A percentile compares a stretch with the other conserved stretches of the same genome.
Conservation (phyloP, 139 green algal genomes). For the Coccomyxa sp. region DNA sequence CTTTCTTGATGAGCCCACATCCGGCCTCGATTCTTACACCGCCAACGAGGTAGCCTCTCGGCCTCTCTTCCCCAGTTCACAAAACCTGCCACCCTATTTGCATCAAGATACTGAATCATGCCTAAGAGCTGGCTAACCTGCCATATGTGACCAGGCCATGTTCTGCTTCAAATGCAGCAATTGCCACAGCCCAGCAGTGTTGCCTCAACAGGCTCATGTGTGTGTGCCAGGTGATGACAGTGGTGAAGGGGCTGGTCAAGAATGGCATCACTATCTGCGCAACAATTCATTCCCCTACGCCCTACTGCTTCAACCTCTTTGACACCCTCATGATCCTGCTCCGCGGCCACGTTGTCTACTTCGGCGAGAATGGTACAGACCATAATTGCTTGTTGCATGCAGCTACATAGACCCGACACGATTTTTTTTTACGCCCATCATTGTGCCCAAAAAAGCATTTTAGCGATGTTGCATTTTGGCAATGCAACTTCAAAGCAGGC, state of each 20-base stretch:
- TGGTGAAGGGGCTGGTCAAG: conserved; percentile 20
- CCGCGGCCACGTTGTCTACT: conserved; percentile 39
- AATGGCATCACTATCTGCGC: conserved; percentile 46
- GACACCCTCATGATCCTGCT: conserved; percentile 45
- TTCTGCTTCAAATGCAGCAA: not conserved
- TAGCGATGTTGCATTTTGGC: too few relatives aligned
- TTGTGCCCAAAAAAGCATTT: not conserved
- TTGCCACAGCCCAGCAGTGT: too few relatives aligned
- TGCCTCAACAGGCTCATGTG: too few relatives aligned
- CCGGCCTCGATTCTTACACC: conserved; percentile 62
- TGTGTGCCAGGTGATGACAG: conserved; percentile 33
- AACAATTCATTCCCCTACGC: conserved; percentile 66
- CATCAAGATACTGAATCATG: not conserved
- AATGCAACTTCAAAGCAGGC: too few relatives aligned
- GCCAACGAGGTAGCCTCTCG: conserved; percentile 37
- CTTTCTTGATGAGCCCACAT: conserved; percentile 49
- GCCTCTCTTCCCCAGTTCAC: not conserved
- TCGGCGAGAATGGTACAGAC: conserved; percentile 22
- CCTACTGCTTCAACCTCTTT: conserved; percentile 69
- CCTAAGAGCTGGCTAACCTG: too few relatives aligned
- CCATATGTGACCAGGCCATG: not conserved
- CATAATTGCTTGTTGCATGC: not conserved
- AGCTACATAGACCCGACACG: not conserved
- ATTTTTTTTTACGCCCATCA: not conserved
- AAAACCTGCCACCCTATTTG: not conserved